Evolutionary conservation across 345 rosid species (phyloP).

Genomic region (Salix viminalis): DNA sequence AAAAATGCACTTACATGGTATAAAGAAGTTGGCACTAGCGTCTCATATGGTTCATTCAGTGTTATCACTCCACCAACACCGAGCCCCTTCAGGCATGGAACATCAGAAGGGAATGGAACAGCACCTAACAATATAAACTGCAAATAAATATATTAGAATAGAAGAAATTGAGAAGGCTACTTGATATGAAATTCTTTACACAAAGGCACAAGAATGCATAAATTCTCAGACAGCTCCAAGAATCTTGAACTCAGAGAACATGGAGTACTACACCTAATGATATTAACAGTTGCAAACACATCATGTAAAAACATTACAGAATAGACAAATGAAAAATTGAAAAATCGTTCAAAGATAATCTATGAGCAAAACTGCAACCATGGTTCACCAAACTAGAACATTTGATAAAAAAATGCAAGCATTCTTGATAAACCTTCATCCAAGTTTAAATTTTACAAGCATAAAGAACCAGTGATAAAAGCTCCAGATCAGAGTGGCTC

Average conservation of each 20-base stretch:
- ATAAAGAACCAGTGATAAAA: not conserved
- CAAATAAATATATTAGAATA: not conserved
- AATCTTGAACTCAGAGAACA: not conserved
- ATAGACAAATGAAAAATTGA: not conserved
- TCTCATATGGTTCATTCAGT: conserved; percentile 30
- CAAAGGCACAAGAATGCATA: not conserved
- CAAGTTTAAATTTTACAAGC: not conserved
- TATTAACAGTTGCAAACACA: not conserved
- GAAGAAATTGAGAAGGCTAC: not conserved
- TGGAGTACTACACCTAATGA: not conserved
- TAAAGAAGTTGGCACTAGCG: conserved; percentile 31
- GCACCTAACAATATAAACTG: conserved; percentile 35
- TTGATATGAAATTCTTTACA: not conserved
- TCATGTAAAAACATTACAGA: not conserved
- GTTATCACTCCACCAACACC: conserved; percentile 35
- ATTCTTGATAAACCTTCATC: not conserved
- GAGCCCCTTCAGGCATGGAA: conserved; percentile 27
- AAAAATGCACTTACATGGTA: conserved; percentile 23
- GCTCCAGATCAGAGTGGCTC: not conserved
- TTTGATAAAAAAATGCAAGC: not conserved
- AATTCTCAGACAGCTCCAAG: not conserved
- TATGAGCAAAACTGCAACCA: not conserved
- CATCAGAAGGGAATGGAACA: conserved; percentile 34
- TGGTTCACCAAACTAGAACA: not conserved
- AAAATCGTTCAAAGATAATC: not conserved